A percentile compares a stretch with the other conserved stretches of the same genome.
phyloP scores from a whole-genome alignment of 2,329 filamentous ascomycete species.

The Fusarium pseudoanthophilum region DNA sequence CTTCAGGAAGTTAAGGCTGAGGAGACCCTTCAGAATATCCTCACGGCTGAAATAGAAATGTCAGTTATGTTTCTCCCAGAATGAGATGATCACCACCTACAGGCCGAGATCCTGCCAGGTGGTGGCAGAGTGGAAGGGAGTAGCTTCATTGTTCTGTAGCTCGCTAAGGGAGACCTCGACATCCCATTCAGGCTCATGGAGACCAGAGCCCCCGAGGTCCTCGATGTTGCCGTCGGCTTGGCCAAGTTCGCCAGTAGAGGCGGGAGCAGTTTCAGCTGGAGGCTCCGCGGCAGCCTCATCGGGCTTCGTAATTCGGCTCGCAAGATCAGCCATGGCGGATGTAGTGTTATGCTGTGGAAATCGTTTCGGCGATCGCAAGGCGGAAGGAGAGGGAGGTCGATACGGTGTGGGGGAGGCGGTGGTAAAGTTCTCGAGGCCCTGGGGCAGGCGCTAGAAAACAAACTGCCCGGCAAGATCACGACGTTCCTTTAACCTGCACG shows the following conservation, averaged over 20 bases:
- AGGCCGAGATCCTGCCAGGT: constrained; percentile 87
- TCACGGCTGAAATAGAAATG: constrained; percentile 46
- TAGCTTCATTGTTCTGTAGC: constrained; percentile 85
- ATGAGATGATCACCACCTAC: constrained; percentile 56
- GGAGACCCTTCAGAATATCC: constrained; percentile 79
- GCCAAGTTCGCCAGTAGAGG: constrained; percentile 43
- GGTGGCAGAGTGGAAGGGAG: constrained; percentile 86
- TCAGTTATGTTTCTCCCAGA: constrained; percentile 4
- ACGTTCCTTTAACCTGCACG: not conserved
- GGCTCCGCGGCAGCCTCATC: constrained; percentile 44
- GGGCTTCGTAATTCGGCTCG: constrained; percentile 62
- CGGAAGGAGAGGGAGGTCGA: constrained; percentile 23
- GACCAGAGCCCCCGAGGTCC: constrained; percentile 59
- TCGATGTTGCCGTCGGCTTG: constrained; percentile 53
- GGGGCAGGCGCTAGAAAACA: constrained; percentile 15
- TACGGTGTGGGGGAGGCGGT: constrained; percentile 23
- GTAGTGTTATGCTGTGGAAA: constrained; percentile 1
- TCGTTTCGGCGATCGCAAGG: constrained; percentile 7
- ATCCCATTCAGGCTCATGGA: constrained; percentile 81
- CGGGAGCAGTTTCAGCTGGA: constrained; percentile 29
- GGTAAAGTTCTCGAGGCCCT: constrained; percentile 23
- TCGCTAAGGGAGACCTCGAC: constrained; percentile 94
- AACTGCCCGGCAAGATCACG: not conserved
- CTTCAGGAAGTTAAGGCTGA: constrained; percentile 87
- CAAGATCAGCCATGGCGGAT: constrained; percentile 59